Conservation (phyloP, 805 yeast species). For the Pichia rugopelliculosa region DNA sequence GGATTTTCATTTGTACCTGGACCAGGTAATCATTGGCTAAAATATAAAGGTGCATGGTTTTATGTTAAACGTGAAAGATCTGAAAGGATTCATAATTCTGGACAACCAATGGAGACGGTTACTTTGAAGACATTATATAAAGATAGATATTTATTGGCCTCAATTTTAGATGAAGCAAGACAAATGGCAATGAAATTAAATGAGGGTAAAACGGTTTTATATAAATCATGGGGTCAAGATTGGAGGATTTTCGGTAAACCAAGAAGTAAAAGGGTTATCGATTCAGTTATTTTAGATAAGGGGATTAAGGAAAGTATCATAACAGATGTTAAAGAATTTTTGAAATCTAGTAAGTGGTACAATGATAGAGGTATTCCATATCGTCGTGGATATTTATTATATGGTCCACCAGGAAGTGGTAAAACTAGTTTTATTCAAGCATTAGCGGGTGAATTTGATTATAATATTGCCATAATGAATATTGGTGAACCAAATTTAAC, state of each 20-base stretch:
- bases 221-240: constrained; percentile 95
- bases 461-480: constrained; percentile 88
- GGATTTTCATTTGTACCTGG: constrained; percentile 92
- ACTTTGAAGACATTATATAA: constrained; percentile 82
- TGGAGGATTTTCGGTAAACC: constrained; percentile 99
- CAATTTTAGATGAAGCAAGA: constrained; percentile 74
- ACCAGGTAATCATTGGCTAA: constrained; percentile 87
- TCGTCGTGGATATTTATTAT: constrained; percentile 85
- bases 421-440: constrained; percentile 96
- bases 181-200: constrained; percentile 68
- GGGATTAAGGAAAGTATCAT: constrained; percentile 63
- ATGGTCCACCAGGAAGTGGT: constrained; percentile 98
- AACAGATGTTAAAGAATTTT: constrained; percentile 71
- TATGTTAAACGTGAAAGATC: constrained; percentile 85
- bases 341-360: constrained; percentile 82
- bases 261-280: constrained; percentile 73
- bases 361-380: constrained; percentile 96
- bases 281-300: constrained; percentile 77
- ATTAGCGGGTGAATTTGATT: constrained; percentile 91
- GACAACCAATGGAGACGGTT: constrained; percentile 95
- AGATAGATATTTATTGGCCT: constrained; percentile 63
- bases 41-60: constrained; percentile 82
- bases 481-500: constrained; percentile 86
- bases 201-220: constrained; percentile 91
- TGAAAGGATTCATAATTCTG: constrained; percentile 81